Conservation (phyloP, 2,329 filamentous ascomycete genomes). For the Penicillium sp. region DNA sequence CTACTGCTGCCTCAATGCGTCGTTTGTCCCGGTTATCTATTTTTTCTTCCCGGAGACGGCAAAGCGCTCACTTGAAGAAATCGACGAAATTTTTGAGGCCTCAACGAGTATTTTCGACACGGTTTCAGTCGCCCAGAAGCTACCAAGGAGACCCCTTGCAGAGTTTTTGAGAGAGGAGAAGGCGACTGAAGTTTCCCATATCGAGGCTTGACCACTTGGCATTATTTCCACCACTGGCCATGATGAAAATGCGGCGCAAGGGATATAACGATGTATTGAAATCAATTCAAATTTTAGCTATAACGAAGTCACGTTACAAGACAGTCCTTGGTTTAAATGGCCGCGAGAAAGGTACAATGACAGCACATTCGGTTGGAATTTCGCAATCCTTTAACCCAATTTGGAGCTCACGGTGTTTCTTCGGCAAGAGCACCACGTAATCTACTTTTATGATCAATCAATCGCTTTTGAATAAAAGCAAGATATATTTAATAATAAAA, state of each 20-base stretch:
- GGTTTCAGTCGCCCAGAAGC: too few species aligned
- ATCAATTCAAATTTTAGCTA: neutral
- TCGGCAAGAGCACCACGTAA: neutral
- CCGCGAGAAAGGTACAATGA: neutral
- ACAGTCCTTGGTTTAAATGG: neutral
- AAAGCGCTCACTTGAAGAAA: neutral
- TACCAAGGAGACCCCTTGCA: neutral
- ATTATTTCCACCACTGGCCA: neutral
- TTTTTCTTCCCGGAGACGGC: too few species aligned
- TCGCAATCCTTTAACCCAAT: neutral
- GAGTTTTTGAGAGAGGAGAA: neutral
- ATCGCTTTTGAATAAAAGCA: neutral
- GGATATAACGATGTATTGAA: too few species aligned
- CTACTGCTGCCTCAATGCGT: neutral
- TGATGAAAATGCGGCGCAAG: neutral
- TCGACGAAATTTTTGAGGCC: too few species aligned
- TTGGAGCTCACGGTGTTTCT: neutral
- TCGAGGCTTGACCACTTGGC: neutral
- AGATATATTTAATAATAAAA: too few species aligned
- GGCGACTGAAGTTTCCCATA: neutral
- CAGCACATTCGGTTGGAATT: neutral
- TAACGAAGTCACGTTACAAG: neutral
- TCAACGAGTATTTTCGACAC: too few species aligned
- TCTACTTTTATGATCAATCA: neutral
- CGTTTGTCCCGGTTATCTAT: too few species aligned